Evolutionary conservation across 768 basidiomycete genomes (phyloP), one percentile per base, ranked within the genome.

Genomic region (Podaxis carcinomalis): DNA sequence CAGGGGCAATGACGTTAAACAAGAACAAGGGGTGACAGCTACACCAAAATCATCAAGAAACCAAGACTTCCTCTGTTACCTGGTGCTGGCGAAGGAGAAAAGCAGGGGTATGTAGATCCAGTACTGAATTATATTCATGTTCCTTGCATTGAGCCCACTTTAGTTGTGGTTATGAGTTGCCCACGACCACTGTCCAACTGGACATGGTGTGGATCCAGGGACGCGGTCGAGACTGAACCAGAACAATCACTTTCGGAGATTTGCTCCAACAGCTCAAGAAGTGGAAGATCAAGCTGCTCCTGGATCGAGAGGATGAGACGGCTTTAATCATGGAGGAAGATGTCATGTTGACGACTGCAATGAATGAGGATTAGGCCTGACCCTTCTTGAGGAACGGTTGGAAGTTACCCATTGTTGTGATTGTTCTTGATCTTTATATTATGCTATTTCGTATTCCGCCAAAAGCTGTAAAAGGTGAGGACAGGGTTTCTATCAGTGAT

Each of bases 381-480:
- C 21, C 4, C 42, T 19, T 6, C 5, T 44, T 7, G 16, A 44
- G 42, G 19, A 7, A 19, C 16, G 42, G n/a, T 44, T 44, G n/a
- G 42, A 44, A n/a, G 42, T 16, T 19, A 44, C 42, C 16, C 32
- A 32, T 32, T 39, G n/a, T 25, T 3, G 11, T 49, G 9, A 25
- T 27, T 4, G 9, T 9, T 23, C 47, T 49, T 23, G 9, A 6
- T 11, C 21, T 23, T 23, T 49, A 27, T 49, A 5, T 80, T 70
- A 89, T 62, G 83, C 85, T 49, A 92, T 90, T 73, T 98, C 95
- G 65, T 98, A 91, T 69, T 97, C 95, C 1, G 92, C 93, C 56
- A 98, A 77, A 11, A 98, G 80, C 95, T 95, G 68, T 11, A 46
- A 35, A 59, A 28, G 13, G 16, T 28, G 52, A 32, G 55, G 28